Conservation (phyloP, 345 rosid species). For the Citropsis articulata region DNA sequence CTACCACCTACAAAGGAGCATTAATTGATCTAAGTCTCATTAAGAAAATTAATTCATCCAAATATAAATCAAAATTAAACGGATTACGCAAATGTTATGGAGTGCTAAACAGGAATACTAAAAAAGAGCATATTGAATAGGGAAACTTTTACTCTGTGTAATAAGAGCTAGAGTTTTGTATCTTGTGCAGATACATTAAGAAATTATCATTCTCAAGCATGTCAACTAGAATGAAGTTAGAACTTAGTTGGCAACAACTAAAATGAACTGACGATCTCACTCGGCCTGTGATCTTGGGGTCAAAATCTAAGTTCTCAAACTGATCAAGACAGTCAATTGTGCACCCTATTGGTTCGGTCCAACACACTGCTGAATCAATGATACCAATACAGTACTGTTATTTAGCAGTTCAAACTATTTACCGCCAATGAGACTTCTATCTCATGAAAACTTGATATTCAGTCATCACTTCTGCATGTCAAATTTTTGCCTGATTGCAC, state of each 20-base stretch:
- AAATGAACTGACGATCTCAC: background rate
- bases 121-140: background rate
- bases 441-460: background rate
- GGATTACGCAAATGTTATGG: background rate
- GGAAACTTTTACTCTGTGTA: background rate
- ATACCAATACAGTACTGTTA: background rate
- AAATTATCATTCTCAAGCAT: background rate
- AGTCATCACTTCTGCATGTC: background rate
- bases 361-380: background rate
- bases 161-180: background rate
- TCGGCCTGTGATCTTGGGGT: background rate
- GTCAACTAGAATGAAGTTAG: background rate
- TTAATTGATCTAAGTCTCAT: background rate
- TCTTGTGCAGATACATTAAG: background rate
- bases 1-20: constrained; percentile 71
- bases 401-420: background rate
- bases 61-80: background rate
- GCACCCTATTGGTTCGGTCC: background rate
- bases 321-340: background rate
- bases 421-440: background rate
- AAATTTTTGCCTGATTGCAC: background rate
- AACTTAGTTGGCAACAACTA: background rate
- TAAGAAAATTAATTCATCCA: background rate
- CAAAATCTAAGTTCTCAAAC: background rate
- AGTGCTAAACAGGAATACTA: background rate